Evolutionary conservation across 179 eudicot genomes (phyloP).

Genomic region (Kewa caespitosa): DNA sequence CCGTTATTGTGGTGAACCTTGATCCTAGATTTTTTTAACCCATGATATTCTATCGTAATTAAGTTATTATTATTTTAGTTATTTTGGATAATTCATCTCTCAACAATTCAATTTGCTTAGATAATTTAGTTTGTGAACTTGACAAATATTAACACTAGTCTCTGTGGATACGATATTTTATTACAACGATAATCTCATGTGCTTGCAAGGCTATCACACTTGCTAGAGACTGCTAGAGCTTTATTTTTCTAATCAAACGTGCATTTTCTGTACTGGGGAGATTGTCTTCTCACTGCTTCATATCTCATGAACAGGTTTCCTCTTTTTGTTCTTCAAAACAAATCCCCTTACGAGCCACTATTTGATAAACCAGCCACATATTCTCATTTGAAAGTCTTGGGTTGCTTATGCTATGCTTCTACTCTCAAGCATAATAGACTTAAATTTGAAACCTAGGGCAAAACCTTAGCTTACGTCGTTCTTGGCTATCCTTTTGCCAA

Average conservation of each 20-base stretch:
- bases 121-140: no score
- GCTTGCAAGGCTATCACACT: background rate
- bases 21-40: no score
- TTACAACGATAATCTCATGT: no score
- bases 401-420: background rate
- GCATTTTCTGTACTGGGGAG: background rate
- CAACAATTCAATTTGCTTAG: no score
- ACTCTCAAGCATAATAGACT: background rate
- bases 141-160: no score
- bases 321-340: no score
- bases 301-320: background rate
- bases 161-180: no score
- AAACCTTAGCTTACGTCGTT: background rate
- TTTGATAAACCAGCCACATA: background rate
- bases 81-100: no score
- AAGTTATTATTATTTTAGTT: no score
- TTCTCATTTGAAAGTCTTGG: background rate
- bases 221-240: background rate
- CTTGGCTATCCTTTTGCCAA: background rate
- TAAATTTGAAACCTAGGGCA: background rate
- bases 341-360: no score
- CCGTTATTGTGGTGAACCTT: no score
- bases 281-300: background rate
- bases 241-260: background rate
- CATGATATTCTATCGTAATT: no score